Percentiles rank a stretch among this genome's conserved stretches.
phyloP scores from a whole-genome alignment of 2,329 filamentous ascomycete species.

The Xylariaceae sp. region DNA sequence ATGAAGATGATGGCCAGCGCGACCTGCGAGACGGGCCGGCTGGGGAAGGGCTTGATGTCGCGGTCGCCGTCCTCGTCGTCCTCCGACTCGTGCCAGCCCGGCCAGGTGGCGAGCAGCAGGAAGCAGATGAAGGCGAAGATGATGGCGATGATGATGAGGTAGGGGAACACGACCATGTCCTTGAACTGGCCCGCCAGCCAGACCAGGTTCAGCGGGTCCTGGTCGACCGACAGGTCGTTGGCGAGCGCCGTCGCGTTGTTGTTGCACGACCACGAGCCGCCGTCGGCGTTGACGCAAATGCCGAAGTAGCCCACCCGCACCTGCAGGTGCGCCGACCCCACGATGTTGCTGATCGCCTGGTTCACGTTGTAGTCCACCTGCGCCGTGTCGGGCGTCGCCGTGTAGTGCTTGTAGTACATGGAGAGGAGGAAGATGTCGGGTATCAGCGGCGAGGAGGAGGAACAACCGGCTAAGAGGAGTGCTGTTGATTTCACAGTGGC shows the following conservation, averaged over 20 bases:
- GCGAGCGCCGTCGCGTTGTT: slow-evolving; percentile 94
- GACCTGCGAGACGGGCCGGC: slow-evolving; percentile 84
- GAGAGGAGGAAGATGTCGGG: slow-evolving; percentile 96
- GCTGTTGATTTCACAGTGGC: slow-evolving; percentile 56
- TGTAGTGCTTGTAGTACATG: slow-evolving; percentile 90
- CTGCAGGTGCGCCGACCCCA: slow-evolving; percentile 75
- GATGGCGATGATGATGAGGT: slow-evolving; percentile 94
- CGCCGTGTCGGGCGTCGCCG: slow-evolving; percentile 72
- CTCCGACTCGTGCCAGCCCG: slow-evolving; percentile 91
- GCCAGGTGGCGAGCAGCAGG: slow-evolving; percentile 90
- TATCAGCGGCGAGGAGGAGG: slow-evolving; percentile 90
- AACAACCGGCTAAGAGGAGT: slow-evolving; percentile 89
- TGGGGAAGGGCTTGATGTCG: slow-evolving; percentile 92
- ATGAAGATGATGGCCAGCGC: slow-evolving; percentile 89
- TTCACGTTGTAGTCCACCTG: slow-evolving; percentile 89
- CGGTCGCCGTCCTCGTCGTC: slow-evolving; percentile 76
- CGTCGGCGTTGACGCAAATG: slow-evolving; percentile 90
- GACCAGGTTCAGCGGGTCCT: slow-evolving; percentile 93
- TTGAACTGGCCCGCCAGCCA: slow-evolving; percentile 98
- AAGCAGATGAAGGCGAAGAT: slow-evolving; percentile 96
- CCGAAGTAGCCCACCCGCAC: slow-evolving; percentile 96
- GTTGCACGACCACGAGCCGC: slow-evolving; percentile 87
- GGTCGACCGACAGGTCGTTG: slow-evolving; percentile 80
- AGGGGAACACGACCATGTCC: slow-evolving; percentile 96
- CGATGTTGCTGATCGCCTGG: slow-evolving; percentile 82